Base-by-base conservation (phyloP, 176 grass and related monocot genomes). In the Thalia dealbata region DNA sequence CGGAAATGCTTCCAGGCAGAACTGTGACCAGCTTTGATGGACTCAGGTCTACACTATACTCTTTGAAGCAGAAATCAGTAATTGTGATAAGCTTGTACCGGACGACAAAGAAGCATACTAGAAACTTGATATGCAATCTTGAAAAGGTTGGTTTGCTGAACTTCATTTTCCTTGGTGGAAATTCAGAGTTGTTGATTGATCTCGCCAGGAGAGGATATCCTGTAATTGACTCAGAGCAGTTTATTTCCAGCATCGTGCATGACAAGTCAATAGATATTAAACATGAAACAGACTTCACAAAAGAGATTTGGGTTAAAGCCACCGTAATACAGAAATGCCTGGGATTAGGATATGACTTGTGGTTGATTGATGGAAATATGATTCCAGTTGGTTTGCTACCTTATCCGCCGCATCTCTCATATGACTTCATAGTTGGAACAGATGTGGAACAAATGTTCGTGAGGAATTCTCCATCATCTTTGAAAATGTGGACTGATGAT, bases 61-160 rank as follows among this genome's bases (percentile, higher is more conserved):
- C 81, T 14, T 30, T 84, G 82, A 61, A 81, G 67, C 68, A 80
- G 73, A 75, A 82, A 74, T 85, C 62, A 79, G 60, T 88, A 64
- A 60, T 90, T 26, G 76, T 99, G 8, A 66, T 99, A 79, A 93
- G 81, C 44, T 84, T 99, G 77, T 88, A 85, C 71, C 75, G 73
- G 42, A 42, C 84, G 38, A 71, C 78, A 73, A 42, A 86, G 61
- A 80, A 27, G 51, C 46, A 83, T 64, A 73, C 74, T 77, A 88
- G 95, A 83, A 97, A 97, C 70, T 79, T 97, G 52, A 85, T 97
- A 76, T 97, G 95, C 74, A 83, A 93, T 86, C 84, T 97, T 16
- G 85, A 84, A 69, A 97, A 88, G 76, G 68, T 65, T 48, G 85
- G 87, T 72, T 69, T 86, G 63, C 55, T 71, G 67, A 97, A 97